A percentile compares a stretch with the other conserved stretches of the same genome.
phyloP scores from a whole-genome alignment of 164 flowering plant genomes.

The Vitis riparia region DNA sequence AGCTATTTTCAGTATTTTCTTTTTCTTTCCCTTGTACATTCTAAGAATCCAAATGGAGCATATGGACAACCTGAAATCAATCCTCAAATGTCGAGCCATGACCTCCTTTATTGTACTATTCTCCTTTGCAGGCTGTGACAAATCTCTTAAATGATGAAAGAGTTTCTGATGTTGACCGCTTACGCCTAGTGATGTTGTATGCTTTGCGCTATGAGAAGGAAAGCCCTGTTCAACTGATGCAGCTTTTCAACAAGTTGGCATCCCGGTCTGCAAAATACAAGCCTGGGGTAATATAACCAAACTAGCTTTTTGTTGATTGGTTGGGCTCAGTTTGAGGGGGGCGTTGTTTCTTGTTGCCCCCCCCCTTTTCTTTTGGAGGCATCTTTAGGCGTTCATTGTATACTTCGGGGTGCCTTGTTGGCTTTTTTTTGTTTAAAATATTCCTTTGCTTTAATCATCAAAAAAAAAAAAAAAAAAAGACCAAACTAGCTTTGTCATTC shows the following conservation, averaged over 20 bases:
- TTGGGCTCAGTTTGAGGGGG: too few species aligned
- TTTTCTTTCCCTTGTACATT: too few species aligned
- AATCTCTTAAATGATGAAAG: constrained; percentile 78
- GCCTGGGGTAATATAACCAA: constrained; percentile 75
- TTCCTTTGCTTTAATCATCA: too few species aligned
- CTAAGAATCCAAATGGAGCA: too few species aligned
- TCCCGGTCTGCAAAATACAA: constrained; percentile 89
- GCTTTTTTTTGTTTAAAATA: too few species aligned
- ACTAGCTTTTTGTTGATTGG: neutral
- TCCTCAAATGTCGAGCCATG: neutral
- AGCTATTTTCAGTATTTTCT: too few species aligned
- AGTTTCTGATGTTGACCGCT: constrained; percentile 81
- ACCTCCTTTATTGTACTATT: neutral
- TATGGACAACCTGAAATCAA: neutral
- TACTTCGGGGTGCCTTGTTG: too few species aligned
- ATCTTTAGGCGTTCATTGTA: too few species aligned
- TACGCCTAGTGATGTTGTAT: constrained; percentile 90
- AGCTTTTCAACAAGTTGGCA: constrained; percentile 89
- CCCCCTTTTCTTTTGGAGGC: too few species aligned
- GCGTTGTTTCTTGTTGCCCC: too few species aligned
- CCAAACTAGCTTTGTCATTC: too few species aligned
- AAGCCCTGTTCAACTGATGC: constrained; percentile 97
- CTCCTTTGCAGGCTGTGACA: constrained; percentile 71
- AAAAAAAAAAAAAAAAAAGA: too few species aligned
- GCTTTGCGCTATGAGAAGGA: constrained; percentile 99